phyloP scores from a whole-genome alignment of 179 eudicot species.

The Silene noctiflora region DNA sequence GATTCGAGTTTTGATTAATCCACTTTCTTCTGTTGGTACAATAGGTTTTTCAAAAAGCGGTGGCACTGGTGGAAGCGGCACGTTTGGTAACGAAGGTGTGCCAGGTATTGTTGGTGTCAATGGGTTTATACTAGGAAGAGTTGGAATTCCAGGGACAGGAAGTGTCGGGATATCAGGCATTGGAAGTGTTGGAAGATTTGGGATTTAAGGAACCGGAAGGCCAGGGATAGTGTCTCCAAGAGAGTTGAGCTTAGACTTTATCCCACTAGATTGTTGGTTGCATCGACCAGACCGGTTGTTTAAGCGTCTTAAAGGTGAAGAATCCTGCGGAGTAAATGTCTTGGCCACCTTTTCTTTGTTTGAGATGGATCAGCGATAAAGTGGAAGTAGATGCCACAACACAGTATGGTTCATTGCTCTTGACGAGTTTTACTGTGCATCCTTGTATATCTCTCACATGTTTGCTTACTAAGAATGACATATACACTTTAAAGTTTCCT shows the following conservation, averaged over 20 bases:
- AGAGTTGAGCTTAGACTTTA: slow-evolving; percentile 18
- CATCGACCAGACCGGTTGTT: slow-evolving; percentile 58
- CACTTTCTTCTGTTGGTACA: neutral
- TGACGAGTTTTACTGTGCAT: slow-evolving; percentile 60
- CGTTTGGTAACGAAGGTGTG: slow-evolving; percentile 1
- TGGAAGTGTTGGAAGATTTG: slow-evolving; percentile 14
- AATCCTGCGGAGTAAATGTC: slow-evolving; percentile 75
- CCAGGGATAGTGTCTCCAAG: slow-evolving; percentile 14
- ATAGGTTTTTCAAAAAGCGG: neutral
- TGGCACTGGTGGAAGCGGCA: slow-evolving; percentile 45
- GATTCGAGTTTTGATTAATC: no score
- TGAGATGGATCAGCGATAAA: slow-evolving; percentile 52
- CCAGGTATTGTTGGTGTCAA: slow-evolving; percentile 14
- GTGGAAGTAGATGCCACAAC: slow-evolving; percentile 59
- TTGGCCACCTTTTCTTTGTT: slow-evolving; percentile 38
- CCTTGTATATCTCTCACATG: slow-evolving; percentile 49
- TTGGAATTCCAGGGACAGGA: slow-evolving; percentile 38
- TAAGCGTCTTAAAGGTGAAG: slow-evolving; percentile 72
- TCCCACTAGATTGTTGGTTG: slow-evolving; percentile 41
- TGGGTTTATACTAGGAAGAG: slow-evolving; percentile 33
- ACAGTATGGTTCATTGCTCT: slow-evolving; percentile 66
- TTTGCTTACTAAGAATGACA: slow-evolving; percentile 59
- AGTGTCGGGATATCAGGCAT: slow-evolving; percentile 36
- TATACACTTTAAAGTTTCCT: slow-evolving; percentile 58
- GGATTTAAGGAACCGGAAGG: slow-evolving; percentile 21